These are phyloP conservation scores for Neurospora intermedia DNA, from an alignment of 495 filamentous ascomycete species.

Conservation along the genomic window DNA sequence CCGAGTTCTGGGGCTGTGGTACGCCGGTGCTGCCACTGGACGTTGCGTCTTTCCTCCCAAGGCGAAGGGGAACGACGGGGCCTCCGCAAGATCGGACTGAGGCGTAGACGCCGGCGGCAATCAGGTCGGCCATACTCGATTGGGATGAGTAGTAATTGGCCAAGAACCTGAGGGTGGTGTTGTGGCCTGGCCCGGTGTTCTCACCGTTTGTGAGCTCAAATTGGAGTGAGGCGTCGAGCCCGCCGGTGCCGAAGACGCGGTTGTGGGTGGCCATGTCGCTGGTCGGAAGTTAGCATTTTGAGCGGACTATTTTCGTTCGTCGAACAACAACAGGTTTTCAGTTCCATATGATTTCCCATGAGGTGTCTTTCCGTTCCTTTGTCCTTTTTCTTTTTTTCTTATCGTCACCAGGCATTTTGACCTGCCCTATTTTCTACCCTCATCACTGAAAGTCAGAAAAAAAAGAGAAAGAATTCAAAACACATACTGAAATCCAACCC, in stretches of 20 bases:
- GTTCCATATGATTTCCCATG: not conserved
- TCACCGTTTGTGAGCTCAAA: constrained; percentile 47
- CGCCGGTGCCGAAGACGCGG: constrained; percentile 37
- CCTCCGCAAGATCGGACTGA: constrained; percentile 50
- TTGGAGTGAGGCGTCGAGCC: constrained; percentile 49
- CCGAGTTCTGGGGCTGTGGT: constrained; percentile 47
- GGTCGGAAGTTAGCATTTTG: not conserved
- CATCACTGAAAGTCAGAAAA: not conserved
- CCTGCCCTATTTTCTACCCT: not conserved
- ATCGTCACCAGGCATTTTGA: not conserved
- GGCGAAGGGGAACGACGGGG: constrained; percentile 42
- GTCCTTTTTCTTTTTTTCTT: not conserved
- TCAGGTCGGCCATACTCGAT: constrained; percentile 44
- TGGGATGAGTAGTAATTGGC: constrained; percentile 40
- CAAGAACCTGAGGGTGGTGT: constrained; percentile 43
- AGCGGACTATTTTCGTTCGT: not conserved
- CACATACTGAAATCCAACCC: constrained; percentile 45
- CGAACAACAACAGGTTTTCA: not conserved
- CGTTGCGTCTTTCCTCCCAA: constrained; percentile 46
- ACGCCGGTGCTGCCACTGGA: constrained; percentile 40
- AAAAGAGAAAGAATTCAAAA: too few species aligned
- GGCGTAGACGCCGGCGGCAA: constrained; percentile 48
- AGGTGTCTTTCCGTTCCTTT: too few species aligned
- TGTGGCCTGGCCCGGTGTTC: constrained; percentile 49
- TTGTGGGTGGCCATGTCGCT: constrained; percentile 48